Evolutionary conservation across 2,329 filamentous ascomycete species (phyloP), one percentile per base, ranked within the genome.

Genomic region (Fusarium sp.): DNA sequence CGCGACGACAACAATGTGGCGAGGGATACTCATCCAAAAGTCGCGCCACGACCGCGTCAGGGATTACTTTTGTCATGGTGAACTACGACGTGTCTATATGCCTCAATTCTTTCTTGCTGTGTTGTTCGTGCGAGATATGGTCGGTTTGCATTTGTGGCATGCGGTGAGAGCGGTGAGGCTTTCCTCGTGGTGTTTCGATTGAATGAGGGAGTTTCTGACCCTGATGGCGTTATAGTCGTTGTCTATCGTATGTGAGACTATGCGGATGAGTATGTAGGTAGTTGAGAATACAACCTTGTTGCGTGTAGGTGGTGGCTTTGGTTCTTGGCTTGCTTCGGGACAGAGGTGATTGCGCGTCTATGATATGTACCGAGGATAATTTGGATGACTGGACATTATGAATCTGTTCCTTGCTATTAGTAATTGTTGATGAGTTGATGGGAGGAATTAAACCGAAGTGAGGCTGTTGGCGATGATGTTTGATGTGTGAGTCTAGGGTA

Each of bases 61-160:
- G 29, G 40, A 16, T 18, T 31, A 20, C 36, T 27, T 27, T 27
- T 27, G 1, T 6, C 8, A 13, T 44, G 20, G 38, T 11, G 11
- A 33, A 25, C 8, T 20, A 40, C 31, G 38, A 62, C 49, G 58
- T 64, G 57, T 42, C 61, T 69, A 50, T 62, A 49, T 67, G 63
- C 34, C 20, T 68, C 38, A 56, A 14, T 13, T 44, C 20, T 42
- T 1, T 27, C 25, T 42, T 31, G 27, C 9, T 66, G 54, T 58
- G 42, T 36, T 62, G 58, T 65, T 23, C 27, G 49, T 49, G 59
- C n/a, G 18, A 27, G 29, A 33, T n/a, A 38, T 29, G 38, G 38
- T 49, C 51, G 4, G 11, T 20, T 40, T 46, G 38, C 20, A 11
- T 36, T 18, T 44, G 44, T 66, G 53, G 50, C n/a, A 31, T 58